Conservation (phyloP, 192 early-diverging fungal species). For the Coemansia furcata region DNA sequence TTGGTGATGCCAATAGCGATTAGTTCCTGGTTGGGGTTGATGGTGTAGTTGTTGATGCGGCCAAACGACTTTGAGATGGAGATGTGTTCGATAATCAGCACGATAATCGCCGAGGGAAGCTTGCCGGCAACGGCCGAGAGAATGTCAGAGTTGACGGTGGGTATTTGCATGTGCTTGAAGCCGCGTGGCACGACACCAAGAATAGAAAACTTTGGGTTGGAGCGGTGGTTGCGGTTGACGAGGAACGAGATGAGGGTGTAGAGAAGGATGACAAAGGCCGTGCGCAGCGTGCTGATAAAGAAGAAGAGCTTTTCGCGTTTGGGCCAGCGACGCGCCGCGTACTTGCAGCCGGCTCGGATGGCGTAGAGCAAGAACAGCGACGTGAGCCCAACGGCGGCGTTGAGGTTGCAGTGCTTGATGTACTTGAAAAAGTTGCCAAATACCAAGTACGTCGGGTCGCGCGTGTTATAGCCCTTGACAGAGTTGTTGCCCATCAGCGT, state of each 20-base stretch:
- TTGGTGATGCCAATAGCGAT: slow-evolving; percentile 89
- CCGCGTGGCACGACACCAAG: slow-evolving; percentile 74
- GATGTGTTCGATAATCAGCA: slow-evolving; percentile 87
- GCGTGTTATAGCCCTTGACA: slow-evolving; percentile 63
- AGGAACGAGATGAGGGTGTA: slow-evolving; percentile 69
- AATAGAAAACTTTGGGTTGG: slow-evolving; percentile 57
- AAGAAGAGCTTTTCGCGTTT: slow-evolving; percentile 52
- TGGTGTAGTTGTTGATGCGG: slow-evolving; percentile 78
- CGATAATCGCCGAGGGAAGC: slow-evolving; percentile 65
- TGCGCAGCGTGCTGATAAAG: slow-evolving; percentile 69
- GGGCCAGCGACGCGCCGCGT: slow-evolving; percentile 51
- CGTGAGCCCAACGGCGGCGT: slow-evolving; percentile 45
- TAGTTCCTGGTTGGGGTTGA: slow-evolving; percentile 85
- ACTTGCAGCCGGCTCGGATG: slow-evolving; percentile 36
- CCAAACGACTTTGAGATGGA: slow-evolving; percentile 88
- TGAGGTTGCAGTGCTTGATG: slow-evolving; percentile 48
- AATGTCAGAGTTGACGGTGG: slow-evolving; percentile 52
- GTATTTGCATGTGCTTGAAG: slow-evolving; percentile 62
- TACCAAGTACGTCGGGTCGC: slow-evolving; percentile 69
- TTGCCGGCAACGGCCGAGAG: slow-evolving; percentile 55
- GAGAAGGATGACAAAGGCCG: slow-evolving; percentile 74
- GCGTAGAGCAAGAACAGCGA: slow-evolving; percentile 52
- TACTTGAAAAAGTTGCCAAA: slow-evolving; percentile 66
- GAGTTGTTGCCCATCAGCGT: slow-evolving; percentile 74
- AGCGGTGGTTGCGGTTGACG: slow-evolving; percentile 58